Conservation (phyloP, 441 rosid species). For the Jatropha podagrica region DNA sequence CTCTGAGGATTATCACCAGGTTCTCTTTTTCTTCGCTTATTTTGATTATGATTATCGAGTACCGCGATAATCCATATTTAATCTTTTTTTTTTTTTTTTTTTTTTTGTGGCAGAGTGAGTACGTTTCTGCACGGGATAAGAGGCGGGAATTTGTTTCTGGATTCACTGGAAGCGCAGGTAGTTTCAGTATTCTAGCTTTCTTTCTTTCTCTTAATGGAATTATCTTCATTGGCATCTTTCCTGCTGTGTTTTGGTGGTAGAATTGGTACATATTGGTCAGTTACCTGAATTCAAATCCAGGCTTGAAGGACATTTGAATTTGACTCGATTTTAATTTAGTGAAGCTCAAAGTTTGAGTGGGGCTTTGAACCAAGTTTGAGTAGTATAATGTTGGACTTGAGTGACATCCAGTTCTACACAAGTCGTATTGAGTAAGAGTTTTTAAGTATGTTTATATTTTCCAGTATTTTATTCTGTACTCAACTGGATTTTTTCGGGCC, state of each 20-base stretch:
- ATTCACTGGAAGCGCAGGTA: conserved; percentile 90
- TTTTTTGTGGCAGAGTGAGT: conserved; percentile 64
- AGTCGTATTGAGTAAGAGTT: too few relatives aligned
- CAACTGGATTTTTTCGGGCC: too few relatives aligned
- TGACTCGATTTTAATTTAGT: not conserved
- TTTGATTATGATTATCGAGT: too few relatives aligned
- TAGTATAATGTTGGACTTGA: not conserved
- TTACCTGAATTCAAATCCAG: too few relatives aligned
- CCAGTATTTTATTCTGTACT: too few relatives aligned
- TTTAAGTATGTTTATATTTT: too few relatives aligned
- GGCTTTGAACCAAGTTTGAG: not conserved
- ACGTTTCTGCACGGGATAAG: conserved; percentile 79
- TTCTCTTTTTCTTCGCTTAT: conserved; percentile 6
- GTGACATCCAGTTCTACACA: too few relatives aligned
- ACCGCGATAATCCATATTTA: too few relatives aligned
- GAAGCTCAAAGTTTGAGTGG: not conserved
- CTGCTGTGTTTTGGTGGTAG: too few relatives aligned
- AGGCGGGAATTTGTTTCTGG: conserved; percentile 89
- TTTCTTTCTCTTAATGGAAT: not conserved
- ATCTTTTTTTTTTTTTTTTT: not conserved
- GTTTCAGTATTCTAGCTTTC: not conserved
- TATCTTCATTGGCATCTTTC: not conserved
- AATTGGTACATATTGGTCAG: too few relatives aligned
- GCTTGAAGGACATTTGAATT: not conserved
- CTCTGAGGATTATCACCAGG: conserved; percentile 96